Percentiles rank a stretch among this genome's conserved stretches.
Conservation (phyloP, 2,329 filamentous ascomycete species). For the Hypoxylon sp. region DNA sequence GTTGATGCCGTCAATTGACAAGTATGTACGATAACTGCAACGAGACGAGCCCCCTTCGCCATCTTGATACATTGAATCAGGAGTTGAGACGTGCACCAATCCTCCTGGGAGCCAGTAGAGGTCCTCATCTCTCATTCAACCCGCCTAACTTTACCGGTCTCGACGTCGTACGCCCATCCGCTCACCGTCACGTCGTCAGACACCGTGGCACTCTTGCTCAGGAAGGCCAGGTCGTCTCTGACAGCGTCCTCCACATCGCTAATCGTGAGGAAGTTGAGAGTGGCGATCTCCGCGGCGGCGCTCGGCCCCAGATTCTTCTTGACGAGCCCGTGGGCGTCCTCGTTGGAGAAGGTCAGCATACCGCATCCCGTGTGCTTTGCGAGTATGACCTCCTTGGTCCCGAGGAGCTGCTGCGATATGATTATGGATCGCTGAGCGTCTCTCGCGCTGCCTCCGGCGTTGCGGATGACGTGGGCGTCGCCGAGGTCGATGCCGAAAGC, state of each 20-base stretch:
- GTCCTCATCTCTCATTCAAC: too few relatives aligned
- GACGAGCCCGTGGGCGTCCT: conserved; percentile 62
- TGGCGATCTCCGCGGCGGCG: conserved; percentile 54
- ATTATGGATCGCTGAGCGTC: conserved; percentile 78
- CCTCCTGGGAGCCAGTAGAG: too few relatives aligned
- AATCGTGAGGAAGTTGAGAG: conserved; percentile 72
- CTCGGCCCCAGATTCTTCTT: conserved; percentile 64
- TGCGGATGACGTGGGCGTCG: conserved; percentile 81
- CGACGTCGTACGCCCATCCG: conserved; percentile 81
- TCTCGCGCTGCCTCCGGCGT: conserved; percentile 70
- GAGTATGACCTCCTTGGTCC: conserved; percentile 76
- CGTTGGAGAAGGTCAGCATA: conserved; percentile 73
- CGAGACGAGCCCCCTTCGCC: too few relatives aligned
- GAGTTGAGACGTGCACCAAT: too few relatives aligned
- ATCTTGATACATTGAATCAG: too few relatives aligned
- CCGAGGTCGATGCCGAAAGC: conserved; percentile 76
- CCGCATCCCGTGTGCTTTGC: conserved; percentile 80
- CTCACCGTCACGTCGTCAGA: conserved; percentile 67
- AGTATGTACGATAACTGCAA: too few relatives aligned
- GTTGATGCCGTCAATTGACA: too few relatives aligned
- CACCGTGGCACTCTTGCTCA: conserved; percentile 67
- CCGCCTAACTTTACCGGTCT: conserved; percentile 69
- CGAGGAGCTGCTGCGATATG: conserved; percentile 81
- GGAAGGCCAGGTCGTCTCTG: conserved; percentile 68
- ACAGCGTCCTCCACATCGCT: conserved; percentile 69